Base-by-base conservation (phyloP, 306 rosid genomes). In the Cyamopsis tetragonoloba region DNA sequence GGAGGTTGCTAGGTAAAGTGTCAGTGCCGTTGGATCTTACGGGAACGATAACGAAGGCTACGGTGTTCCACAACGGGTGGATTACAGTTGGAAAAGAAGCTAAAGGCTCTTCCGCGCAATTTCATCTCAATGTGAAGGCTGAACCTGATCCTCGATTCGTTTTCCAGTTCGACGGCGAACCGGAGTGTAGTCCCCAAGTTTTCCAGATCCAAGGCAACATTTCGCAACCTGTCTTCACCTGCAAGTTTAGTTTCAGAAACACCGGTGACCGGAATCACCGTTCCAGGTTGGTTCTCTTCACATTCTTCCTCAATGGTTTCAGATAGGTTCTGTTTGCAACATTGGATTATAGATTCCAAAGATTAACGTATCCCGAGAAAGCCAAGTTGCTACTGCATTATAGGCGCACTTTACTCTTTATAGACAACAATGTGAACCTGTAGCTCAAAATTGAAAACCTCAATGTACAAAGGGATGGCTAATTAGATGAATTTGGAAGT, bases 71-170 rank as follows among this genome's bases (percentile, higher is more conserved):
- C 26, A 87, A 80, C 35, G 95, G 90, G 3, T 87, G 95, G 95
- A 76, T 87, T 79, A 46, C 82, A 0, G 87, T 87, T 0, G 95
- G 95, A 0, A 84, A 85, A 24, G 86, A 82, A 11, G 31, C 80
- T 5, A 82, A 80, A 38, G 80, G 75, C 71, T 81, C 85, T 0
- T 73, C 75, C 13, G 86, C 95, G 0, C 95, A 85, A 68, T 87
- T 87, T n/a, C 90, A 87, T 59, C 65, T 86, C 71, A 89, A 80
- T 72, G 90, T 89, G 10, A 80, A 63, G 57, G 87, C 93, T 0
- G 91, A 86, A 57, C 92, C 93, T 5, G 91, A 86, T 69, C 90
- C 90, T 4, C 37, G 95, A 39, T 87, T 87, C 69, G 95, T 87
- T 2, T 87, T 87, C 10, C 95, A 79, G 78, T 87, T 87, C 70